Conservation (phyloP, 2,329 filamentous ascomycete species). For the Fusarium begoniae region DNA sequence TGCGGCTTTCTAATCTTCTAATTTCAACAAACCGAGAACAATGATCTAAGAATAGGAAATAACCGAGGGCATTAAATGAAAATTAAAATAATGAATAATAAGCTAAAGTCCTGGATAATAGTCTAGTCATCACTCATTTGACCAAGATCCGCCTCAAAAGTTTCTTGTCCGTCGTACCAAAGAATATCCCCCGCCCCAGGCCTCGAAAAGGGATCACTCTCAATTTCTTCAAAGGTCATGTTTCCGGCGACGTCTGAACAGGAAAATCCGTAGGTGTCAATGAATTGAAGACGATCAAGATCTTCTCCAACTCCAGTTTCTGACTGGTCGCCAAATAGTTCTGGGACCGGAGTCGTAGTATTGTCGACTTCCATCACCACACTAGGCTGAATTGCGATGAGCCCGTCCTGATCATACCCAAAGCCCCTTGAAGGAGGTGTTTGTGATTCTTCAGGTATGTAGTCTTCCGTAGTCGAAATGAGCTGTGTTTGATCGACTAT, state of each 20-base stretch:
- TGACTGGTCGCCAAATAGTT: not conserved
- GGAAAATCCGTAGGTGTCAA: not conserved
- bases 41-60: not conserved
- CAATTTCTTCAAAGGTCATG: accelerated
- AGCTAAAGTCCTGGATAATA: not conserved
- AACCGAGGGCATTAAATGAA: accelerated
- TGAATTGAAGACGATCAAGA: not conserved
- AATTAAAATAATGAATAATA: accelerated
- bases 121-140: not conserved
- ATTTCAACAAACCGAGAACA: not conserved
- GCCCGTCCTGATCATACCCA: not conserved
- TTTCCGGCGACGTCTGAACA: accelerated
- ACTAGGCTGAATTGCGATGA: not conserved
- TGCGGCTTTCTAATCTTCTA: too few relatives aligned
- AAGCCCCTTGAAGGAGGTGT: too few relatives aligned
- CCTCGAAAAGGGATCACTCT: not conserved
- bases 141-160: accelerated
- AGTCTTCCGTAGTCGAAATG: too few relatives aligned
- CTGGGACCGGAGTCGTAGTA: not conserved
- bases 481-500: not conserved
- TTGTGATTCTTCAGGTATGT: not conserved
- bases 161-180: not conserved
- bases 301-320: not conserved
- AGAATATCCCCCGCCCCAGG: not conserved
- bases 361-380: not conserved